These are phyloP conservation scores for Magnolia kwangsiensis DNA, from an alignment of 164 flowering plant species.

Conservation along the genomic window DNA sequence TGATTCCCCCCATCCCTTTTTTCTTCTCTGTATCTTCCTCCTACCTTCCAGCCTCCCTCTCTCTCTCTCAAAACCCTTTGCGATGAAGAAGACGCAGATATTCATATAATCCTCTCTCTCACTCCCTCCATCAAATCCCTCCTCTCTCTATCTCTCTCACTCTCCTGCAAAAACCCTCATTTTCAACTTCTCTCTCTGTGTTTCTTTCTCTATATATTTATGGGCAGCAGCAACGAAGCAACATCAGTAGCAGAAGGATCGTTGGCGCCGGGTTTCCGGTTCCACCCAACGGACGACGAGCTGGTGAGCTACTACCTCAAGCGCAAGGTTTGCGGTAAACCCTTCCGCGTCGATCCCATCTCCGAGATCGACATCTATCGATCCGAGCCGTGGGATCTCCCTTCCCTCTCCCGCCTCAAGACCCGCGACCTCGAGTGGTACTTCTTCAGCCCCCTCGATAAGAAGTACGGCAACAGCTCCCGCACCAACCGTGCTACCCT, in stretches of 20 bases:
- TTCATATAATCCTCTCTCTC: constrained; percentile 1
- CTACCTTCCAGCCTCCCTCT: not conserved
- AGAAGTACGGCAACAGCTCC: constrained; percentile 66
- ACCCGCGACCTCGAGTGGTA: constrained; percentile 80
- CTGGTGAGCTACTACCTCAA: constrained; percentile 29
- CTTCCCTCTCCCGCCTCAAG: constrained; percentile 43
- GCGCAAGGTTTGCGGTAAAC: constrained; percentile 38
- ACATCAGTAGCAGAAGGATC: constrained; percentile 21
- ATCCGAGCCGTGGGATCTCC: constrained; percentile 71
- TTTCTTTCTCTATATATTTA: not conserved
- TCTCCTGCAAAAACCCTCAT: not conserved
- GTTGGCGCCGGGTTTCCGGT: constrained; percentile 66
- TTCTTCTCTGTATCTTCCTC: not conserved
- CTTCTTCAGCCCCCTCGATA: constrained; percentile 68
- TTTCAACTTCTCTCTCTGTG: not conserved
- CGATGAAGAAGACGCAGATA: too few species aligned
- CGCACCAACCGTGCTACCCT: constrained; percentile 65
- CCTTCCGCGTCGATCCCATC: constrained; percentile 52
- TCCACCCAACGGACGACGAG: constrained; percentile 41
- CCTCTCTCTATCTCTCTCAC: not conserved
- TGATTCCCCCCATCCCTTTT: not conserved
- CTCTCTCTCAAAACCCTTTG: too few species aligned
- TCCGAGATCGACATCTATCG: constrained; percentile 64
- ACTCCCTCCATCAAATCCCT: not conserved
- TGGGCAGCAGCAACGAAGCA: not conserved